Conservation (phyloP, 441 rosid species). For the Populus hybrid region DNA sequence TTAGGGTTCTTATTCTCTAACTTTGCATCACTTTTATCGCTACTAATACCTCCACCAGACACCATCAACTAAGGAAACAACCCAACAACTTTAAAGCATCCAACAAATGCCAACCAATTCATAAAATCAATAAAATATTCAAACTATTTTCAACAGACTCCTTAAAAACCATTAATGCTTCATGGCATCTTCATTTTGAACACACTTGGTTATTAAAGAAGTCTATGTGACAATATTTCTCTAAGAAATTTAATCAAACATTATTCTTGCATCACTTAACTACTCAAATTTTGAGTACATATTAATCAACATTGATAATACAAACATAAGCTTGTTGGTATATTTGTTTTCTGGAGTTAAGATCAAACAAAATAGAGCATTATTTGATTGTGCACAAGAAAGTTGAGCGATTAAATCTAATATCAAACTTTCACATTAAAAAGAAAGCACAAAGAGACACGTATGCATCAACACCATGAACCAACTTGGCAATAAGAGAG, state of each 20-base stretch:
- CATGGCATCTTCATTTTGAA: constrained; percentile 51
- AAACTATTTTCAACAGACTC: constrained; percentile 45
- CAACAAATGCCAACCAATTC: no score
- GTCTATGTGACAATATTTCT: constrained; percentile 52
- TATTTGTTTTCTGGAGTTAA: constrained; percentile 58
- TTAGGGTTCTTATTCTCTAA: no score
- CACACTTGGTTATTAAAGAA: constrained; percentile 55
- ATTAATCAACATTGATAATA: constrained; percentile 46
- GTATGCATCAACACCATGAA: constrained; percentile 63
- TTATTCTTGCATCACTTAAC: constrained; percentile 35
- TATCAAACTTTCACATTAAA: constrained; percentile 69
- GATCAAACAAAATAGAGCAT: constrained; percentile 68
- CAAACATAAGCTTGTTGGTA: constrained; percentile 76
- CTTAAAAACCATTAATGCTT: constrained; percentile 64
- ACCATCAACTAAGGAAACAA: no score
- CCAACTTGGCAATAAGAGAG: constrained; percentile 69
- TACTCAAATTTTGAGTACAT: constrained; percentile 52
- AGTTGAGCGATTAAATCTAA: constrained; percentile 62
- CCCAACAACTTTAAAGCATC: no score
- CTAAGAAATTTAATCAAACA: constrained; percentile 65
- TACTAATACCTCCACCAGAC: no score
- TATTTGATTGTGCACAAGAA: constrained; percentile 86
- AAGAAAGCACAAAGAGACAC: constrained; percentile 77
- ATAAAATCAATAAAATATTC: constrained; percentile 49
- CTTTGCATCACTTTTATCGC: no score